Conservation (phyloP, 805 yeast genomes). For the Metschnikowia hibisci region DNA sequence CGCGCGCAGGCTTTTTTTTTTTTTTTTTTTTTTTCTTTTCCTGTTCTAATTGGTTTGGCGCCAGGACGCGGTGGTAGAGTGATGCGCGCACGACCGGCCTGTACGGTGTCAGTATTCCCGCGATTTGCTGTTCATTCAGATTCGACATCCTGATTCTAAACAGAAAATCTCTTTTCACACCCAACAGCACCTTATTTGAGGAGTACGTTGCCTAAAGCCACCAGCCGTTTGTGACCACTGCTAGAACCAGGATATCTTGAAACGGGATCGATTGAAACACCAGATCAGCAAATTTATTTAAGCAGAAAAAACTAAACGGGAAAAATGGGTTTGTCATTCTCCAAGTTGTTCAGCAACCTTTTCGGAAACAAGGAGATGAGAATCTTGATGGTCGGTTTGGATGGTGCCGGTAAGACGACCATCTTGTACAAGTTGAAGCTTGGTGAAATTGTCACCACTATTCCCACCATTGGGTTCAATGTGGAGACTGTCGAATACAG, state of each 20-base stretch:
- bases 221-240: constrained; percentile 4
- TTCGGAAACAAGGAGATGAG: constrained; percentile 98
- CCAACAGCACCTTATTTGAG: not conserved
- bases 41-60: constrained; percentile 5
- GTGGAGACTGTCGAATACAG: constrained; percentile 97
- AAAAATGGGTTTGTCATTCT: constrained; percentile 88
- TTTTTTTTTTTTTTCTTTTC: constrained; percentile 7
- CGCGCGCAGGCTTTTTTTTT: constrained; percentile 7
- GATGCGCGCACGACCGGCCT: constrained; percentile 17
- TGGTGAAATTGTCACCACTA: constrained; percentile 94
- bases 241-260: constrained; percentile 4
- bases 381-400: constrained; percentile 96
- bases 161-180: constrained; percentile 10
- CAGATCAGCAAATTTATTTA: not conserved
- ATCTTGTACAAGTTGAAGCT: constrained; percentile 90
- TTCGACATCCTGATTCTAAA: constrained; percentile 19
- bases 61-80: constrained; percentile 10
- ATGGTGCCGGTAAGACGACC: constrained; percentile 98
- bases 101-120: constrained; percentile 18
- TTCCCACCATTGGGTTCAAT: constrained; percentile 96
- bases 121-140: constrained; percentile 23
- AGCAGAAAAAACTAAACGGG: constrained; percentile 1
- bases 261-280: constrained; percentile 4
- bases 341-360: constrained; percentile 90
- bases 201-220: not conserved